phyloP scores from a whole-genome alignment of 2,329 filamentous ascomycete genomes.

The Colletotrichum scovillei region DNA sequence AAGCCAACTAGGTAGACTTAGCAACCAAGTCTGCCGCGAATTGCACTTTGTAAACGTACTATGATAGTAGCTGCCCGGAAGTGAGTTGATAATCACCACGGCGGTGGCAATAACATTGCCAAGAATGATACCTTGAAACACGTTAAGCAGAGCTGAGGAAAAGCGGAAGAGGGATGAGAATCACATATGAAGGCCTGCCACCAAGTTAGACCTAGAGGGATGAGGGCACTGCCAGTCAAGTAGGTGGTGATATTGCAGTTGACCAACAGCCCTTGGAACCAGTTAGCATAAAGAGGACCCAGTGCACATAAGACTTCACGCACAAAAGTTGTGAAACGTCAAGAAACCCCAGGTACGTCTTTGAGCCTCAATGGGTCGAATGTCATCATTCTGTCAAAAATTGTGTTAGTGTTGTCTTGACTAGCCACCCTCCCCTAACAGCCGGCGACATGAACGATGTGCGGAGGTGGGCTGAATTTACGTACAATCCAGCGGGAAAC shows the following conservation, averaged over 20 bases:
- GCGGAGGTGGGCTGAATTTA: constrained; percentile 2
- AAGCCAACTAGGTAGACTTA: constrained; percentile 41
- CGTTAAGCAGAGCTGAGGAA: not conserved
- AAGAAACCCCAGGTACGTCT: constrained; percentile 55
- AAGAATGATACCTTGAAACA: constrained; percentile 45
- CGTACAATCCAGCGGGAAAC: constrained; percentile 48
- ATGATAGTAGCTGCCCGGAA: constrained; percentile 55
- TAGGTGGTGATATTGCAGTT: constrained; percentile 58
- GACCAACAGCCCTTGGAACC: constrained; percentile 54
- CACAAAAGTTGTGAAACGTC: constrained; percentile 58
- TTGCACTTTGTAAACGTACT: constrained; percentile 39
- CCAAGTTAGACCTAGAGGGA: constrained; percentile 53
- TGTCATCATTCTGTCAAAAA: constrained; percentile 57
- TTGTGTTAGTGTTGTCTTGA: not conserved
- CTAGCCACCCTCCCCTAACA: not conserved
- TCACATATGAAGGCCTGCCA: constrained; percentile 56
- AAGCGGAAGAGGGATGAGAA: not conserved
- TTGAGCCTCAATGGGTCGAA: constrained; percentile 57
- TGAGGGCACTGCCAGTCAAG: constrained; percentile 53
- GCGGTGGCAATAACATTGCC: constrained; percentile 52
- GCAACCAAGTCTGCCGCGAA: not conserved
- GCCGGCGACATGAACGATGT: not conserved
- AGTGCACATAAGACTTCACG: not conserved
- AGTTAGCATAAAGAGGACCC: not conserved
- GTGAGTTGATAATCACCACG: constrained; percentile 54